Evolutionary conservation across 139 green algal genomes (phyloP), one percentile per base, ranked within the genome.

Genomic region (Edaphochlamys debaryana): DNA sequence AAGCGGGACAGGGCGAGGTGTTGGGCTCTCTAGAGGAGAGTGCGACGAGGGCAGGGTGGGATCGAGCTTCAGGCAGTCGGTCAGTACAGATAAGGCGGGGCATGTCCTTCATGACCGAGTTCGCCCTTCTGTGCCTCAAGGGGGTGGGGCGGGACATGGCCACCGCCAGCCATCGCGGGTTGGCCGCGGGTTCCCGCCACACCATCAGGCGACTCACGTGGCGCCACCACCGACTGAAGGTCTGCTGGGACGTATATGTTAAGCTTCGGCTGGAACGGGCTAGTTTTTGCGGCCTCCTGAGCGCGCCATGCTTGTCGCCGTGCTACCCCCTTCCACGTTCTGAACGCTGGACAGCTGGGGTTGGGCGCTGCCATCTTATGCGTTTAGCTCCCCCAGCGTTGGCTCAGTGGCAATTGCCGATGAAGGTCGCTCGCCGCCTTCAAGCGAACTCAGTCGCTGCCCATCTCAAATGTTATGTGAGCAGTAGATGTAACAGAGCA

Each of bases 171-270:
- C 48, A 9, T 9, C 48, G 48, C 48, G 48, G 5, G 38, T 17
- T 34, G 8, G 29, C 37, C 13, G 23, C 19, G 25, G 19, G 17
- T 7, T 36, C 23, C 25, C 8, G 40, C 68, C 34, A 22, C 19
- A 13, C 68, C 4, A 36, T 25, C 22, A 22, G 8, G 2, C 22
- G 37, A 77, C 71, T n/a, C 3, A 79, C 71, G 48, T 36, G 71
- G 22, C 36, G 67, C 19, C 20, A 79, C 50, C 23, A 79, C 29
- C 30, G 48, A 48, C 45, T 45, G 71, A n/a, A 79, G 71, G 9
- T 79, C 71, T 20, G 71, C 27, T 23, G 71, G 71, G 11, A 79
- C 71, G 34, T 79, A 79, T 30, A 79, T 37, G 19, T 67, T 79
- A 50, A 45, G 64, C 20, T 54, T 67, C 4, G 71, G n/a, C 11